Conservation (phyloP, 768 basidiomycete species). For the Cytidiella melzeri region DNA sequence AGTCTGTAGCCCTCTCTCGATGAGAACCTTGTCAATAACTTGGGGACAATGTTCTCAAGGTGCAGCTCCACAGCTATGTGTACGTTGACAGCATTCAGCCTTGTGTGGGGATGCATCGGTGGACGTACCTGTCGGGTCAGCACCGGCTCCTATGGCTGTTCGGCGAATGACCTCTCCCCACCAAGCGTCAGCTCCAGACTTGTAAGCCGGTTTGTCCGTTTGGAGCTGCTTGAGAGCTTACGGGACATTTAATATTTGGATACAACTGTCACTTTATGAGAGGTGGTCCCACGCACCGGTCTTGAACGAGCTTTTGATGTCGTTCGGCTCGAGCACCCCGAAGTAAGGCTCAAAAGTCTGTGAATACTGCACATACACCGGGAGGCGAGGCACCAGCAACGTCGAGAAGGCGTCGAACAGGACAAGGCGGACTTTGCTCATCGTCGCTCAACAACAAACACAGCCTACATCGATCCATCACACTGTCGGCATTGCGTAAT, state of each 20-base stretch:
- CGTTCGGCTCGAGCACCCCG: constrained; percentile 48
- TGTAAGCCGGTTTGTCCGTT: constrained; percentile 53
- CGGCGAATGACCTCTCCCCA: constrained; percentile 73
- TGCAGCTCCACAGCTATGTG: constrained; percentile 46
- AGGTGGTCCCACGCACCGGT: constrained; percentile 33
- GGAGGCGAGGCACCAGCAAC: constrained; percentile 60
- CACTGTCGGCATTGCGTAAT: no score
- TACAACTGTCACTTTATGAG: background rate
- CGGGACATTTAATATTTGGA: background rate
- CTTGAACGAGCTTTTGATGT: constrained; percentile 54
- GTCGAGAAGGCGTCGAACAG: constrained; percentile 80
- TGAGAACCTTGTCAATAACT: constrained; percentile 63
- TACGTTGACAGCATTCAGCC: background rate
- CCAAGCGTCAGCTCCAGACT: constrained; percentile 51
- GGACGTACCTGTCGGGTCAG: constrained; percentile 44
- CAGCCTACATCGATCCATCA: no score
- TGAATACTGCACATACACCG: constrained; percentile 62
- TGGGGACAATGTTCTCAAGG: constrained; percentile 50
- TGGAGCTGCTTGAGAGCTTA: constrained; percentile 48
- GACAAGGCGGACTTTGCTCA: constrained; percentile 47
- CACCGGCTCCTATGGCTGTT: constrained; percentile 74
- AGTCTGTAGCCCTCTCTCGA: constrained; percentile 62
- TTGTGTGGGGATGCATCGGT: background rate
- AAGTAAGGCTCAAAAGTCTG: constrained; percentile 62
- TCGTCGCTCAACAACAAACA: no score